A percentile compares a stretch with the other conserved stretches of the same genome.
Conservation (phyloP, 805 yeast species). For the Wickerhamia fluorescens region DNA sequence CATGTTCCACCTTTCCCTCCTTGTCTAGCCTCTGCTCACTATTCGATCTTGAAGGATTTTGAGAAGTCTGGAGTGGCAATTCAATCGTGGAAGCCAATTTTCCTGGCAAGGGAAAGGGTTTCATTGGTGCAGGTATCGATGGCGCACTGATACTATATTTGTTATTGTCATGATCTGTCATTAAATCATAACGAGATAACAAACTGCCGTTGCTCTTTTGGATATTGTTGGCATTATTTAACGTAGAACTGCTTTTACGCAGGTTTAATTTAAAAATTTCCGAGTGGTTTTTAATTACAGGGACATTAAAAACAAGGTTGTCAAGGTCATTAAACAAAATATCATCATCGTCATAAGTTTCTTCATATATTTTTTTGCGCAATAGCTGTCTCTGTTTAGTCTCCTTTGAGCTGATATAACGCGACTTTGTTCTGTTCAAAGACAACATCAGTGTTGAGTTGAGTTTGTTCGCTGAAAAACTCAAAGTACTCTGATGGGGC, state of each 20-base stretch:
- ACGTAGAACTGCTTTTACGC: constrained; percentile 8
- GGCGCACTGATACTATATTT: constrained; percentile 14
- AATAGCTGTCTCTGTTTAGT: constrained; percentile 31
- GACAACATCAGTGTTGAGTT: constrained; percentile 1
- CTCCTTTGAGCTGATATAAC: constrained; percentile 27
- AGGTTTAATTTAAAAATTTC: constrained; percentile 25
- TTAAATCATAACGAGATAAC: constrained; percentile 20
- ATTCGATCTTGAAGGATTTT: constrained; percentile 4
- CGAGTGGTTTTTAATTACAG: constrained; percentile 30
- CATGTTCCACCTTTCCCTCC: constrained; percentile 4
- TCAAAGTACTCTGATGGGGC: no score
- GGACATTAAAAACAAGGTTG: constrained; percentile 35
- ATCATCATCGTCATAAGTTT: constrained; percentile 35
- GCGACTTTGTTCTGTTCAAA: constrained; percentile 27
- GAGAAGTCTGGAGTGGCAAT: constrained; percentile 4
- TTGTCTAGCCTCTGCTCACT: constrained; percentile 12
- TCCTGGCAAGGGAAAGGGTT: constrained; percentile 27
- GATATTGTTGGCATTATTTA: constrained; percentile 3
- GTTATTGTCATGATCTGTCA: constrained; percentile 17
- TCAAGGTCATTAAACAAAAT: constrained; percentile 31
- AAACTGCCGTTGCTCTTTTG: not conserved
- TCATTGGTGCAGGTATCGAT: constrained; percentile 1
- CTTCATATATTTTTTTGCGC: constrained; percentile 35
- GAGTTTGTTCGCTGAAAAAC: no score
- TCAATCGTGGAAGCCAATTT: constrained; percentile 11